A percentile compares a stretch with the other conserved stretches of the same genome.
These are phyloP conservation scores for Chiua virens DNA, from an alignment of 768 basidiomycete species.

Conservation along the genomic window DNA sequence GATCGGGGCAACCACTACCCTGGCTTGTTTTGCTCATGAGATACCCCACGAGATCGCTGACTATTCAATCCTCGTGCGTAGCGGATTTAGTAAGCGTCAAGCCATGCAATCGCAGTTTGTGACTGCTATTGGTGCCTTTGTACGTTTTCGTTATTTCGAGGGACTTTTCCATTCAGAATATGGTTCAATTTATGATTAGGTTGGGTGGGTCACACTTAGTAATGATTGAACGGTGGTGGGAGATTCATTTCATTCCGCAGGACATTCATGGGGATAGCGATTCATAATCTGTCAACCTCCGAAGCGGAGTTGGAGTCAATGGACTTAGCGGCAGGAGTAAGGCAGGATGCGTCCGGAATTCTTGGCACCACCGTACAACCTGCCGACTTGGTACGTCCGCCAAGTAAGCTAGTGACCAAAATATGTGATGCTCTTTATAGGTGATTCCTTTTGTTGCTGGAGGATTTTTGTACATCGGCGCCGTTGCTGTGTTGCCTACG, in stretches of 20 bases:
- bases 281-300: slow-evolving; percentile 71
- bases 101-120: slow-evolving; percentile 94
- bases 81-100: slow-evolving; percentile 87
- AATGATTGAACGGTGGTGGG: slow-evolving; percentile 1
- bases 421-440: slow-evolving; percentile 38
- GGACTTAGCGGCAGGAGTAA: slow-evolving; percentile 75
- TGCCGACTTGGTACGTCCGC: slow-evolving; percentile 72
- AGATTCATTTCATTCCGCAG: slow-evolving; percentile 35
- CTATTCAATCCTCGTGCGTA: slow-evolving; percentile 88
- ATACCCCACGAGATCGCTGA: slow-evolving; percentile 98
- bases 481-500: slow-evolving; percentile 90
- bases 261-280: slow-evolving; percentile 86
- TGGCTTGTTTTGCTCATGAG: slow-evolving; percentile 93
- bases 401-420: slow-evolving; percentile 13
- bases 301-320: slow-evolving; percentile 39
- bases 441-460: slow-evolving; percentile 90
- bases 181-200: slow-evolving; percentile 30
- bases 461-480: slow-evolving; percentile 92
- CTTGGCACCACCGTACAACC: slow-evolving; percentile 80
- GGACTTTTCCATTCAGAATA: slow-evolving; percentile 9
- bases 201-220: slow-evolving; percentile 29
- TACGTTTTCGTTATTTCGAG: slow-evolving; percentile 34
- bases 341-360: slow-evolving; percentile 73
- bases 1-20: slow-evolving; percentile 91
- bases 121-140: slow-evolving; percentile 90